Base-by-base conservation (phyloP, 176 grass and related monocot genomes). In the Cocos nucifera region DNA sequence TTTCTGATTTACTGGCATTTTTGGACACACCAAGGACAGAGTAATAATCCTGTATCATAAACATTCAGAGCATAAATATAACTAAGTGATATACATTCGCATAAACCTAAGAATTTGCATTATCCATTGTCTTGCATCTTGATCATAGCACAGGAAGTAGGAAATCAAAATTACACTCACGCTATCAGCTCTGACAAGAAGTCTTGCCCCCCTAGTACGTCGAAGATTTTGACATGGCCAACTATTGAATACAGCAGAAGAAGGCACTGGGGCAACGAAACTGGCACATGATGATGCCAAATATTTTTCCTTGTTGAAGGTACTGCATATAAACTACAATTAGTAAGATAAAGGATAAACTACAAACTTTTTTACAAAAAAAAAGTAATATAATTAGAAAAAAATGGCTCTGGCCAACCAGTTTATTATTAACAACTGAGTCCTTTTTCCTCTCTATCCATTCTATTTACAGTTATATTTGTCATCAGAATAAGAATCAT, bases 1-100 rank as follows among this genome's bases (percentile, higher is more conserved):
- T 98, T 92, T 98, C 93, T 64, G 93, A 92, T 86, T 89, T 98
- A 70, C 93, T 98, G 61, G 93, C 57, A 86, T 98, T 98, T 79
- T 77, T 98, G 57, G 93, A 92, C 48, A 98, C 87, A 19, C 84
- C 93, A 70, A 98, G 81, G 61, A 88, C 27, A 55, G 81, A 83
- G 78, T 98, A 98, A 63, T 80, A 98, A 83, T 98, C 93, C 93
- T 98, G 84, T 53, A 69, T 75, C 78, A 64, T 74, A 49, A 76
- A 20, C 67, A 60, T 15, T 16, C 19, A 57, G 4, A 54, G 35
- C 35, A 44, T 44, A 44, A 44, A 30, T 30, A 6, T 4, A 30
- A 44, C 8, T 6, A 44, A 14, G 35, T 12, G 27, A 50, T 21
- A 57, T 39, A 6, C 5, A 70, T 66, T 69, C 15, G 39, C 65